Conservation (phyloP, 805 yeast genomes). For the Starmerella gropengiesseri region DNA sequence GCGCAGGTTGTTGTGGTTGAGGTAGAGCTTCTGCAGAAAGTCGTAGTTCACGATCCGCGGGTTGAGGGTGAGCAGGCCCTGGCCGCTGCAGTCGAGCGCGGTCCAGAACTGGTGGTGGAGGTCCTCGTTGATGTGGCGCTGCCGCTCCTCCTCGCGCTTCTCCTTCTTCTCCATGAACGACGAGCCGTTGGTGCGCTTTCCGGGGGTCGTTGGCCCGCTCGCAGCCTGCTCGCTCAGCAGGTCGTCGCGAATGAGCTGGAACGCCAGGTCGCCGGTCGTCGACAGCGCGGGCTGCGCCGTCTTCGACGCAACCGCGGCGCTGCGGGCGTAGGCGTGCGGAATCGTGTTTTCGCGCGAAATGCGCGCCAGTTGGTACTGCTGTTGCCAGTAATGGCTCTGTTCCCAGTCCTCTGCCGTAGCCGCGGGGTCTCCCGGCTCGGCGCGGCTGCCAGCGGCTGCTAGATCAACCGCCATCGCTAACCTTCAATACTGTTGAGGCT, state of each 20-base stretch:
- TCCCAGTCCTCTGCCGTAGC: constrained; percentile 15
- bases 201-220: constrained; percentile 20
- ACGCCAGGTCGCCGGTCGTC: constrained; percentile 33
- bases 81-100: constrained; percentile 83
- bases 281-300: constrained; percentile 24
- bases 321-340: constrained; percentile 76
- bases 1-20: constrained; percentile 74
- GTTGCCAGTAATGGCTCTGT: constrained; percentile 48
- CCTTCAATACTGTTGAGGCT: neutral
- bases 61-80: constrained; percentile 62
- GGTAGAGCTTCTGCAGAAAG: constrained; percentile 74
- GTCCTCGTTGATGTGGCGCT: constrained; percentile 31
- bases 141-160: constrained; percentile 34
- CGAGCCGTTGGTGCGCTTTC: constrained; percentile 12
- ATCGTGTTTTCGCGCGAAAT: constrained; percentile 54
- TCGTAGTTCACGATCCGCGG: constrained; percentile 66
- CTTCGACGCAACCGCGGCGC: constrained; percentile 52
- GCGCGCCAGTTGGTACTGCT: constrained; percentile 62
- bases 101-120: constrained; percentile 77
- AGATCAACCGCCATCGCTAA: constrained; percentile 12
- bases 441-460: constrained; percentile 2
- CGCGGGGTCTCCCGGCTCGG: constrained; percentile 7
- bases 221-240: constrained; percentile 26
- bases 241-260: constrained; percentile 30
- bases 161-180: constrained; percentile 26